These are phyloP conservation scores for Sanguinoderma infundibulare DNA, from an alignment of 1,284 basidiomycete species.

Conservation along the genomic window DNA sequence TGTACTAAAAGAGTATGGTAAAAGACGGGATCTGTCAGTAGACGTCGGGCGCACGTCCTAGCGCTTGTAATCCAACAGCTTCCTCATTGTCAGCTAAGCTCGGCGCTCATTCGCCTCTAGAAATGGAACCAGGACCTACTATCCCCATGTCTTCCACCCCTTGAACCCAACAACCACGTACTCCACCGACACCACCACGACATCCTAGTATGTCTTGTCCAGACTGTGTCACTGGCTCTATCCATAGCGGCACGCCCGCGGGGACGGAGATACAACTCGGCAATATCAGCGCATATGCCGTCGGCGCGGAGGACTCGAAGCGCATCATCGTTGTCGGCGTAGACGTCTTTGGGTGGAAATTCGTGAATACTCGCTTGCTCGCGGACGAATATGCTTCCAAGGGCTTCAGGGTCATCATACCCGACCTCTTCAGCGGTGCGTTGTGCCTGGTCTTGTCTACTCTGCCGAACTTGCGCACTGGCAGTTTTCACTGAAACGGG, in stretches of 20 bases:
- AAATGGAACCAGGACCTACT: too few species aligned
- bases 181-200: too few species aligned
- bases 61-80: too few species aligned
- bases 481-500: too few species aligned
- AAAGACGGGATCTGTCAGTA: too few species aligned
- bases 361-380: conserved; percentile 29
- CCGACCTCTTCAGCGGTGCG: conserved; percentile 30
- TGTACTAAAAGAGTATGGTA: too few species aligned
- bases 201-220: not conserved
- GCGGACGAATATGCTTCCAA: conserved; percentile 30
- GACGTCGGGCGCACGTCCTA: too few species aligned
- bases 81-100: too few species aligned
- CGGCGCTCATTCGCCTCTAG: too few species aligned
- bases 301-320: conserved; percentile 22
- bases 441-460: not conserved
- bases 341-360: conserved; percentile 31
- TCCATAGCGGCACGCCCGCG: conserved; percentile 26
- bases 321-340: conserved; percentile 28
- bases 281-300: conserved; percentile 24
- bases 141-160: too few species aligned
- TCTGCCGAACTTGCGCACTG: too few species aligned
- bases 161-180: too few species aligned
- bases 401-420: conserved; percentile 29
- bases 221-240: conserved; percentile 11
- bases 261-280: conserved; percentile 29